Percentiles rank a stretch among this genome's conserved stretches.
These are phyloP conservation scores for Excoecaria cochinchinensis DNA, from an alignment of 345 rosid species.

Conservation along the genomic window DNA sequence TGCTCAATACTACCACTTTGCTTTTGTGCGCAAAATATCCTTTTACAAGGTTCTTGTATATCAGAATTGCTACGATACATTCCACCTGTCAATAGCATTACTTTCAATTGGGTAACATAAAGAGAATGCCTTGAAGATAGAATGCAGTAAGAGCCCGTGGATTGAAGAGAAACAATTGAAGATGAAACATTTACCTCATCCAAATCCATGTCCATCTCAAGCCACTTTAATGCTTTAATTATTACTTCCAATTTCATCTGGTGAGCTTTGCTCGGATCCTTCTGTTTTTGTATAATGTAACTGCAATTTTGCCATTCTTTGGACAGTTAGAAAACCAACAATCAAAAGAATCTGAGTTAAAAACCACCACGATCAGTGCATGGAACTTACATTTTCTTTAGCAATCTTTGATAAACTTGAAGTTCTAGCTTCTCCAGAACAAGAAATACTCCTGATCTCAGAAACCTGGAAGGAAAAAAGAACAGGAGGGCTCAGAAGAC, in stretches of 20 bases:
- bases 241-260: slow-evolving; percentile 91
- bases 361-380: background rate
- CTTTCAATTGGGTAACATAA: background rate
- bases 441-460: slow-evolving; percentile 93
- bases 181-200: slow-evolving; percentile 61
- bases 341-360: background rate
- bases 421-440: slow-evolving; percentile 97
- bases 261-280: slow-evolving; percentile 90
- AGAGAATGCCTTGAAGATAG: background rate
- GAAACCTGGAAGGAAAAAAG: slow-evolving; percentile 45
- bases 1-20: slow-evolving; percentile 91
- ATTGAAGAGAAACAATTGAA: background rate
- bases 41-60: slow-evolving; percentile 82
- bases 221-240: slow-evolving; percentile 85
- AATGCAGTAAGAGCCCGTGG: background rate
- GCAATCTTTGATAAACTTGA: slow-evolving; percentile 89
- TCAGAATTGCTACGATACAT: slow-evolving; percentile 81
- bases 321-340: background rate
- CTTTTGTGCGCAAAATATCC: slow-evolving; percentile 96
- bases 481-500: background rate
- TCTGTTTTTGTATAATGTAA: slow-evolving; percentile 76
- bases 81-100: slow-evolving; percentile 58
- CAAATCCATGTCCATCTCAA: slow-evolving; percentile 86
- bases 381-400: slow-evolving; percentile 79
- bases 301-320: slow-evolving; percentile 36